Conservation (phyloP, 1,139 yeast species). For the Hanseniaspora gamundiae region DNA sequence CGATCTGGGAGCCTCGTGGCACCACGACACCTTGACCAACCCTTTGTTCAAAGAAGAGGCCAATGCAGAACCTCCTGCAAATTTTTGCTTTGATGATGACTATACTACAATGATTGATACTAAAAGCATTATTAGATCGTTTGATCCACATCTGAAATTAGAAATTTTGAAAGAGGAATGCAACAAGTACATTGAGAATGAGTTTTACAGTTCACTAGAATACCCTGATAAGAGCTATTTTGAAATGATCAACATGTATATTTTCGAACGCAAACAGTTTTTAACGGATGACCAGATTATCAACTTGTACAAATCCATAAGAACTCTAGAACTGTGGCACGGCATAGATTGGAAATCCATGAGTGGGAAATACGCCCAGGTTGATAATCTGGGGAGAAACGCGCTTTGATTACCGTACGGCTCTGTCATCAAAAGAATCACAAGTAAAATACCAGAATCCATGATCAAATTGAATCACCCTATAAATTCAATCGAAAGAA, state of each 20-base stretch:
- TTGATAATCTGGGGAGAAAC: slow-evolving; percentile 67
- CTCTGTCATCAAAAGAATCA: slow-evolving; percentile 35
- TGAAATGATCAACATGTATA: slow-evolving; percentile 35
- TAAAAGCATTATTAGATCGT: slow-evolving; percentile 21
- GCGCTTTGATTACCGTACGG: slow-evolving; percentile 49
- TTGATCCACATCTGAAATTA: slow-evolving; percentile 25
- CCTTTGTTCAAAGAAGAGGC: slow-evolving; percentile 41
- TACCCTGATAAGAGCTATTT: slow-evolving; percentile 38
- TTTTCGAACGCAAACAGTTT: slow-evolving; percentile 34
- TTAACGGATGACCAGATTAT: slow-evolving; percentile 40
- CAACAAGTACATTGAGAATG: slow-evolving; percentile 45
- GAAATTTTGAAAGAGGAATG: slow-evolving; percentile 45
- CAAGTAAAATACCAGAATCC: slow-evolving; percentile 29
- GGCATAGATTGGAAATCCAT: slow-evolving; percentile 56
- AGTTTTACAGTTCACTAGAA: slow-evolving; percentile 37
- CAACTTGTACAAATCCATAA: slow-evolving; percentile 37
- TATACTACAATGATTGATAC: slow-evolving; percentile 24
- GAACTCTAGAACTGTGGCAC: slow-evolving; percentile 66
- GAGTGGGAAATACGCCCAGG: slow-evolving; percentile 54
- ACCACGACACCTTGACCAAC: slow-evolving; percentile 67
- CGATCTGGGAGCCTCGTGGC: slow-evolving; percentile 86
- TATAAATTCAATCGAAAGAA: slow-evolving; percentile 33
- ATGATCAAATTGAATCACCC: slow-evolving; percentile 32
- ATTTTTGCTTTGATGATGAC: slow-evolving; percentile 35
- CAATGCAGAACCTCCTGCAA: slow-evolving; percentile 18